Evolutionary conservation across 139 green algal species (phyloP), one percentile per base, ranked within the genome.

Genomic region (Chlorella sp.): DNA sequence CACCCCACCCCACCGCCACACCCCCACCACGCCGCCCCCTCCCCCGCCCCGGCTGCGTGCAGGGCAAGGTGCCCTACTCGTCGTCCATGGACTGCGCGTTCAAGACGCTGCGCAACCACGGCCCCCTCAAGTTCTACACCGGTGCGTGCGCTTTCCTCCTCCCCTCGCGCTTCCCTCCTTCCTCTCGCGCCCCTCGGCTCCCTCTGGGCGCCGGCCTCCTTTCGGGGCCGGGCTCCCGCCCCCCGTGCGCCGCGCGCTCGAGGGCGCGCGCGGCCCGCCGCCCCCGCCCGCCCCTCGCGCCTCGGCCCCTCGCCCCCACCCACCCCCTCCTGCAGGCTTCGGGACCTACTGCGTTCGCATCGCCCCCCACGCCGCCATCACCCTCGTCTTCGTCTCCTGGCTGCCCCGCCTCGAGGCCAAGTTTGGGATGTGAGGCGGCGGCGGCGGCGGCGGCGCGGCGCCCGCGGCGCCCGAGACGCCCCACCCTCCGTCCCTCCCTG

Each of bases 91-190:
- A 99, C 85, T 99, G 96, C 79, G 93, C 88, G 3, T 3, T 91
- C 27, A 90, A 97, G 81, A 94, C 88, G 42, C 69, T 96, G 41
- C 77, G 50, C 23, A 42, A 84, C 45, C 82, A 84, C 74, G 96
- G 96, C 1, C 91, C 90, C 15, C 84, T 99, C 40, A 94, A 91
- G 68, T 98, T 99, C 85, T 99, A 99, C 91, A 97, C 92, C 31
- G 96, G 67, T 53, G 61, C 8, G 38, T 50, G 19, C 15, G 33
- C 19, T 51, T 9, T 36, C 23, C 38, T 12, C 9, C 40, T 35
- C 4, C 3, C 12, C 21, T 15, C 5, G 6, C 21, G 9, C 38
- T 11, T 68, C 19, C 17, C 23, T 33, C 19, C 40, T 9, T 25
- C 27, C 2, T 17, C 14, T 41, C 36, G 8, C 50, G 61, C 31